phyloP scores from a whole-genome alignment of 1,284 basidiomycete genomes.

The Trametes pubescens region DNA sequence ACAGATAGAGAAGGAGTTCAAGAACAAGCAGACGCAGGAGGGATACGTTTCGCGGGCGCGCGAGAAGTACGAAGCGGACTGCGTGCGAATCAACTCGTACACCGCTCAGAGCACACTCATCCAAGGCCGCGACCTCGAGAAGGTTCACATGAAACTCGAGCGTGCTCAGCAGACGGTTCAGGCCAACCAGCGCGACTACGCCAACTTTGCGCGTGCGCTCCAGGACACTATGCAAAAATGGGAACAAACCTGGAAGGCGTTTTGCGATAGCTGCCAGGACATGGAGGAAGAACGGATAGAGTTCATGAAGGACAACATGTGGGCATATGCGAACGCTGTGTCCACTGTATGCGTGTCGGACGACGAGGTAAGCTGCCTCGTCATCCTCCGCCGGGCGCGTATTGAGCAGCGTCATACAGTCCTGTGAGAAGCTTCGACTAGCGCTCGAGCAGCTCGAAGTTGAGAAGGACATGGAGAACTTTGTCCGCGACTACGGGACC shows the following conservation, averaged over 20 bases:
- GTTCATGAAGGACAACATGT: constrained; percentile 94
- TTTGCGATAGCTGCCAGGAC: constrained; percentile 96
- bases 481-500: constrained; percentile 86
- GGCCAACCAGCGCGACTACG: constrained; percentile 91
- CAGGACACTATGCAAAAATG: constrained; percentile 87
- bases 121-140: constrained; percentile 95
- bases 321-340: constrained; percentile 96
- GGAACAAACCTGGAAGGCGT: constrained; percentile 94
- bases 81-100: constrained; percentile 94
- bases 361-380: constrained; percentile 78
- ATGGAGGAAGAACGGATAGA: constrained; percentile 94
- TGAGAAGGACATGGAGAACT: constrained; percentile 84
- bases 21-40: constrained; percentile 86
- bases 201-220: constrained; percentile 85
- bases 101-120: constrained; percentile 93
- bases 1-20: constrained; percentile 88
- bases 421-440: constrained; percentile 87
- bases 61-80: constrained; percentile 95
- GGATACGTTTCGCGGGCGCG: constrained; percentile 86
- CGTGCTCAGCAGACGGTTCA: constrained; percentile 90
- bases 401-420: constrained; percentile 54
- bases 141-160: constrained; percentile 88
- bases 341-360: constrained; percentile 96
- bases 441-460: constrained; percentile 86
- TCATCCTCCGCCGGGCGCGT: constrained; percentile 1